Base-by-base conservation (phyloP, 2,329 filamentous ascomycete species). In the Acrodontium crateriforme region DNA sequence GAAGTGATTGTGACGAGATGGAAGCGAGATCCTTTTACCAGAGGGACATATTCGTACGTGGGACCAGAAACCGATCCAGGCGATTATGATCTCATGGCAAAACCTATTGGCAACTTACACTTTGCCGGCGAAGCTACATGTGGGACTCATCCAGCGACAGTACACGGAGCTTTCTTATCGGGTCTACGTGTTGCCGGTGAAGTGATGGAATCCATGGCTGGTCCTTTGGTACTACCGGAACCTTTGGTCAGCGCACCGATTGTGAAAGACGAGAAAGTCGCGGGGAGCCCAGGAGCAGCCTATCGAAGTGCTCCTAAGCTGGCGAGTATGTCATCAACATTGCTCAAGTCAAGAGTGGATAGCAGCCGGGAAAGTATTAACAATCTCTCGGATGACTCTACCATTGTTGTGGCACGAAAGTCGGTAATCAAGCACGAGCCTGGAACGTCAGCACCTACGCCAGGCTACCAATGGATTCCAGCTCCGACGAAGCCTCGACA, bases 71-170 rank as follows among this genome's bases (percentile, higher is more conserved):
- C 93, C 55, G 68, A 73, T 28, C 71, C 79, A 2, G 79, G 84
- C 28, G 89, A 98, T 51, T 98, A 98, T 55, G 82, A 95, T 50
- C 63, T 73, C 17, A 93, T 98, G 81, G 83, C 89, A 2, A 69
- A 71, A 26, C 63, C 79, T 1, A 65, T 94, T 17, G 85, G 83
- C 17, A 92, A 91, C 39, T 62, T 98, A 6, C 82, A 87, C 55
- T 98, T 98, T 54, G 89, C 87, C 10, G 89, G 89, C 25, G 89
- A 98, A 55, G 89, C 93, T 35, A 98, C 91, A 1, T 94, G 81
- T 43, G 84, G 82, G 25, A 93, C 84, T 1, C 85, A 98, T 50
- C 89, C 91, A 9, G 89, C 91, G 17, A 98, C 89, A 2, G 89
- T 98, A 1, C 89, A 98, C 42, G 89, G 89, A 5, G 91, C 89